Percentiles rank a stretch among this genome's conserved stretches.
Evolutionary conservation across 2,329 filamentous ascomycete species (phyloP).

Genomic region (Phyllachora maydis): DNA sequence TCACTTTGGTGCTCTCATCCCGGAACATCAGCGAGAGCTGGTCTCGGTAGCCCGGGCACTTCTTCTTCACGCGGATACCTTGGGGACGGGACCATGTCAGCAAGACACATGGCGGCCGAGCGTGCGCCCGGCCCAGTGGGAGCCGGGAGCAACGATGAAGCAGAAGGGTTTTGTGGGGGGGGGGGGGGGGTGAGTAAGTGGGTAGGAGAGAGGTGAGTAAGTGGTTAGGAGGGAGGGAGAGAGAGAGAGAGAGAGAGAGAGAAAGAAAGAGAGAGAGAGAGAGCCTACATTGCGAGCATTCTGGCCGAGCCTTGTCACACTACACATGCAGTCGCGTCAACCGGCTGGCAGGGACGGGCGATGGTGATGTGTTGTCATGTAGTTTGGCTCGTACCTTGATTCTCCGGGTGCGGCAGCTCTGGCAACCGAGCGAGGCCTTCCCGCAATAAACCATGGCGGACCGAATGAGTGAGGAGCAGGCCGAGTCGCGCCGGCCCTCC

Average conservation of each 20-base stretch:
- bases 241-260: neutral
- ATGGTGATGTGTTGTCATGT: neutral
- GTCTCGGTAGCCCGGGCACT: constrained; percentile 42
- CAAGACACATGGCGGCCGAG: too few relatives aligned
- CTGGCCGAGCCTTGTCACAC: constrained; percentile 39
- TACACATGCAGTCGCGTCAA: constrained; percentile 6
- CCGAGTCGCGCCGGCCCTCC: neutral
- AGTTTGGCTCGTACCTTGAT: constrained; percentile 22
- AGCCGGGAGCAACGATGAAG: too few relatives aligned
- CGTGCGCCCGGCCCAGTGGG: too few relatives aligned
- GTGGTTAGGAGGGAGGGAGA: neutral
- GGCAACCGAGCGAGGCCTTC: constrained; percentile 32
- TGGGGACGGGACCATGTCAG: too few relatives aligned
- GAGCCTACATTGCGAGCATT: too few relatives aligned
- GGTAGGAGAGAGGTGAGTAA: neutral
- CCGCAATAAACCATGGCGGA: constrained; percentile 31
- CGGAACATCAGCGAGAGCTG: constrained; percentile 45
- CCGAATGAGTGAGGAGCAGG: neutral
- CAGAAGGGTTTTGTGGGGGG: too few relatives aligned
- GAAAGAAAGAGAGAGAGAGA: neutral
- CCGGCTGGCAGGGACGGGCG: neutral
- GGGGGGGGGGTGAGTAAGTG: too few relatives aligned
- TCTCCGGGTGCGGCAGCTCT: constrained; percentile 28
- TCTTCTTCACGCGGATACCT: constrained; percentile 36
- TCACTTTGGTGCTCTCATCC: constrained; percentile 42